Base-by-base conservation (phyloP, 805 yeast species). In the Sporopachydermia lactativora region DNA sequence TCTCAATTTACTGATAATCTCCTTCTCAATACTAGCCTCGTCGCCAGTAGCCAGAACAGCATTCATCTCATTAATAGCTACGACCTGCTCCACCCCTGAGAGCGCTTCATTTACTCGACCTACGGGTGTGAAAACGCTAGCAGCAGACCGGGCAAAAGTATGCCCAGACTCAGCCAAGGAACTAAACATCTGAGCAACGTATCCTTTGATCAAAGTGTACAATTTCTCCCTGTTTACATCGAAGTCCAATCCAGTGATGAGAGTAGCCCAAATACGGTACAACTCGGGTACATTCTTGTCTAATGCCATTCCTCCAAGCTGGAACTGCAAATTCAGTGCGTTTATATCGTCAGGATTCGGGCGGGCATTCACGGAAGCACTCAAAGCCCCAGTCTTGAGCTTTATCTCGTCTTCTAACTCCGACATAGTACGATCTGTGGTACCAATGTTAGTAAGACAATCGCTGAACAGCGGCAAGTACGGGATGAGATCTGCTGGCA, bases 151-250 rank as follows among this genome's bases (percentile, higher is more conserved):
- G 2, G 97, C 95, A 59, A 71, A 88, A 1, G 78, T 63, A 54
- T 92, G 96, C 1, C 98, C 98, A 42, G 81, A 66, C 43, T 88
- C 92, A 5, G 95, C 88, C 40, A 92, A 75, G 4, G 71, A 65
- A 51, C 88, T 77, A 43, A 84, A 64, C 52, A 83, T 82, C 49
- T 84, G 88, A 24, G 86, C 77, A 0, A 82, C 80, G 51, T 80
- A 57, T 35, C 79, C 71, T 51, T 81, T 81, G 35, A 92, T 73
- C 52, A 92, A 64, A 1, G 81, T 74, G 43, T 73, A 66, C 43
- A 92, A 64, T 52, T 86, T 89, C 41, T 76, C 79, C 39, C 75
- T 62, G 44, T 76, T 73, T 34, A 66, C 61, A 16, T 56, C 54
- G 51, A 84, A 81, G 49, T 79, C 74, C 0, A 96, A 85, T 35